These are phyloP conservation scores for Ophiostoma ips DNA, from an alignment of 2,329 filamentous ascomycete genomes.

Conservation along the genomic window DNA sequence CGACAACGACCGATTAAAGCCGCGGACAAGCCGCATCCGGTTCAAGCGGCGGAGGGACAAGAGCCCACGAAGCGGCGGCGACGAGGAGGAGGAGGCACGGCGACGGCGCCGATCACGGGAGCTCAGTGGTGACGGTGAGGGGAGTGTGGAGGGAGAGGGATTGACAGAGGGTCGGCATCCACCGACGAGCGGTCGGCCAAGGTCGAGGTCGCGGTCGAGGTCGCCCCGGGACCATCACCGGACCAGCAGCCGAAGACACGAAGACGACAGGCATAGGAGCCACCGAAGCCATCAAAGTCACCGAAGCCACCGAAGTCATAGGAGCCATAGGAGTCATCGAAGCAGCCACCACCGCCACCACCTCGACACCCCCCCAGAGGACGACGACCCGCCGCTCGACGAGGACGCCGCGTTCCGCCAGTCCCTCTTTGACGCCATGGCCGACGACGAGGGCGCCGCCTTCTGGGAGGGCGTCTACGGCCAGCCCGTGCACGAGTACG, in stretches of 20 bases:
- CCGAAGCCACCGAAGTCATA: not conserved
- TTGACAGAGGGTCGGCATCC: not conserved
- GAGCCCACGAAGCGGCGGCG: not conserved
- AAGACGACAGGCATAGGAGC: not conserved
- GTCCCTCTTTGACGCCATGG: constrained; percentile 91
- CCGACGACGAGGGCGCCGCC: constrained; percentile 85
- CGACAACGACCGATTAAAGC: not conserved
- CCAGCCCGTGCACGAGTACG: constrained; percentile 60
- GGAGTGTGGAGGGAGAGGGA: not conserved
- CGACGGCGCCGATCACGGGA: not conserved
- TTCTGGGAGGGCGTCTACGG: constrained; percentile 98
- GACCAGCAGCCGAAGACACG: not conserved
- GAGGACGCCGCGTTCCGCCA: constrained; percentile 73
- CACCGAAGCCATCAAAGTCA: not conserved
- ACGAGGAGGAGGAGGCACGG: not conserved
- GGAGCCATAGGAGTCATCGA: not conserved
- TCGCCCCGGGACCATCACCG: not conserved
- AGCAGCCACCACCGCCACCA: not conserved
- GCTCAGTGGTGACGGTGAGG: not conserved
- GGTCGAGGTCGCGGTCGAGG: not conserved
- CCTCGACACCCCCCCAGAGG: not conserved
- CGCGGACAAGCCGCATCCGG: not conserved
- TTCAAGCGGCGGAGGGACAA: constrained; percentile 1
- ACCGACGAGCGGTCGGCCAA: not conserved
- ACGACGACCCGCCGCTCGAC: constrained; percentile 33